Evolutionary conservation across 2,329 filamentous ascomycete genomes (phyloP).

Genomic region (Drechslerella dactyloides): DNA sequence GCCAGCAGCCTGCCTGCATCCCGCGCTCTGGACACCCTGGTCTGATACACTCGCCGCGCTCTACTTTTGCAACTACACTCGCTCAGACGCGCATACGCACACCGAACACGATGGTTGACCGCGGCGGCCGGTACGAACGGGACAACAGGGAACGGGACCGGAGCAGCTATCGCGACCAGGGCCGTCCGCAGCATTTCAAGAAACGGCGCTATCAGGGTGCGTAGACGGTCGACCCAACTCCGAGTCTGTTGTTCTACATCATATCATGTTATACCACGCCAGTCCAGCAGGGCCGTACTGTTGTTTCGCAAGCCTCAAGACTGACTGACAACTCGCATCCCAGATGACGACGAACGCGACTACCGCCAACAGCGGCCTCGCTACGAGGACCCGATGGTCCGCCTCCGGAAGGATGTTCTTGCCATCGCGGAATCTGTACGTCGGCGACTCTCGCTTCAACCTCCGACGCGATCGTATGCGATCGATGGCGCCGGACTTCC

Average conservation of each 20-base stretch:
- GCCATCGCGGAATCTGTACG: conserved; percentile 76
- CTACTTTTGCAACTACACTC: conserved; percentile 4
- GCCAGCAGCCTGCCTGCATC: conserved; percentile 5
- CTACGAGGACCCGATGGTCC: conserved; percentile 74
- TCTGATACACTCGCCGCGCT: neutral
- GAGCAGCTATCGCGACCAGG: conserved; percentile 40
- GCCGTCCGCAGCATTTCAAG: conserved; percentile 46
- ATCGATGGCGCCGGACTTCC: neutral
- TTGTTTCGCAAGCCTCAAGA: conserved; percentile 12
- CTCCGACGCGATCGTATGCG: neutral
- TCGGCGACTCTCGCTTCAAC: neutral
- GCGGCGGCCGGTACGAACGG: conserved; percentile 47
- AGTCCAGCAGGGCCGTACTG: conserved; percentile 11
- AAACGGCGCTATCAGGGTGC: conserved; percentile 49
- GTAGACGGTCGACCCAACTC: conserved; percentile 8
- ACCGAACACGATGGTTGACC: conserved; percentile 41
- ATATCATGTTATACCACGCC: neutral
- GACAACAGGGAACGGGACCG: conserved; percentile 43
- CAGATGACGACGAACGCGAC: conserved; percentile 67
- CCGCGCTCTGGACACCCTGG: conserved; percentile 2
- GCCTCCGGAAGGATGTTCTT: conserved; percentile 78
- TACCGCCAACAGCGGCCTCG: conserved; percentile 67
- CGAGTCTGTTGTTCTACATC: no score
- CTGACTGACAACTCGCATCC: conserved; percentile 11
- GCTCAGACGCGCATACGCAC: neutral